Conservation (phyloP, 306 rosid species). For the Dalbergia cultrata region DNA sequence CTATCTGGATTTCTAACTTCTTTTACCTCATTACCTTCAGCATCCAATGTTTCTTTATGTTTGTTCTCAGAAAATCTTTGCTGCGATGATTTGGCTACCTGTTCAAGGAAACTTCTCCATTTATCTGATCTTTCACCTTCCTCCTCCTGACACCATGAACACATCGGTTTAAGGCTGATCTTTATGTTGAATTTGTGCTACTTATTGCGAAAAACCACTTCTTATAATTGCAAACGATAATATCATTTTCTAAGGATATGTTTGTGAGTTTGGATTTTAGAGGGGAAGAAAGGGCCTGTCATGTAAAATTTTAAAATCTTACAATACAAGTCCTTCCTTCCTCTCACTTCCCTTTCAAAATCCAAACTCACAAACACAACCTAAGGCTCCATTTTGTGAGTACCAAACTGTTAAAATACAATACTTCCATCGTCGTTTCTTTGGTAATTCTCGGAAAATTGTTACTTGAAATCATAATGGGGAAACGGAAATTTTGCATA, state of each 20-base stretch:
- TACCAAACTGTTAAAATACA: constrained; percentile 18
- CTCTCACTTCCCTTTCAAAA: too few relatives aligned
- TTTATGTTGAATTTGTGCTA: constrained; percentile 10
- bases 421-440: constrained; percentile 21
- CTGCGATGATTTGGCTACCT: constrained; percentile 52
- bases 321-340: too few relatives aligned
- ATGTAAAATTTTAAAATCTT: too few relatives aligned
- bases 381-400: background rate
- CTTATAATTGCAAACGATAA: constrained; percentile 14
- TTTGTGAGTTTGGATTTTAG: too few relatives aligned
- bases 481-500: background rate
- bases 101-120: constrained; percentile 83
- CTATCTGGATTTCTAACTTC: constrained; percentile 51
- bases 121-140: constrained; percentile 80
- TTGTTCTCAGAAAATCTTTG: constrained; percentile 53
- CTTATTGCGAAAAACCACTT: constrained; percentile 30
- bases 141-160: constrained; percentile 77
- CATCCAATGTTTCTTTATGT: constrained; percentile 49
- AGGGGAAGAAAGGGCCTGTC: too few relatives aligned
- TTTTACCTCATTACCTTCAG: constrained; percentile 55
- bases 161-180: constrained; percentile 27
- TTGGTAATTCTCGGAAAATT: constrained; percentile 11
- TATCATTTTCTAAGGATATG: constrained; percentile 13
- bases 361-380: too few relatives aligned
- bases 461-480: constrained; percentile 3